A percentile compares a stretch with the other conserved stretches of the same genome.
phyloP scores from a whole-genome alignment of 305 asterid genomes.

The Rubia peregrina region DNA sequence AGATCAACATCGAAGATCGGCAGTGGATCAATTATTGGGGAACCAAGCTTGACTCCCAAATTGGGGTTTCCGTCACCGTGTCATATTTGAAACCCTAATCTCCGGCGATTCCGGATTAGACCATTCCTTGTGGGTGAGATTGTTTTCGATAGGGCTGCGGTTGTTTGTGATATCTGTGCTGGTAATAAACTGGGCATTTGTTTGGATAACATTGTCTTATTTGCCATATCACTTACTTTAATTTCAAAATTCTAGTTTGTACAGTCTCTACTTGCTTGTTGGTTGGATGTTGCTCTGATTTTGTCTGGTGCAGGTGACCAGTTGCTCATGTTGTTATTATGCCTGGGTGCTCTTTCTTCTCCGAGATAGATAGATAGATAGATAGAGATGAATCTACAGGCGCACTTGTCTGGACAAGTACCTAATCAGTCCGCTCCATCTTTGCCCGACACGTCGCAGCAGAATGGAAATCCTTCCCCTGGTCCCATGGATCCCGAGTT shows the following conservation, averaged over 20 bases:
- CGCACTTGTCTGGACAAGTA: constrained; percentile 68
- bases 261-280: too few relatives aligned
- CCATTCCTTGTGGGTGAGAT: background rate
- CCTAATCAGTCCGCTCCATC: constrained; percentile 53
- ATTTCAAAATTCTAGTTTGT: too few relatives aligned
- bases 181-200: too few relatives aligned
- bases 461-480: constrained; percentile 54
- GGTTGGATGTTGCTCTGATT: background rate
- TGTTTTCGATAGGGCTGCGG: background rate
- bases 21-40: background rate
- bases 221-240: too few relatives aligned
- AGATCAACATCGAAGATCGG: constrained; percentile 11
- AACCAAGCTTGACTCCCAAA: background rate
- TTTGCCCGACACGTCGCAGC: constrained; percentile 51
- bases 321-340: background rate
- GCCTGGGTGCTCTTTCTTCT: too few relatives aligned
- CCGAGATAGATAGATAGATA: too few relatives aligned
- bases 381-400: constrained; percentile 57
- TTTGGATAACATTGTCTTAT: too few relatives aligned
- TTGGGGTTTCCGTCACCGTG: background rate
- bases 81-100: constrained; percentile 7
- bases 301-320: background rate
- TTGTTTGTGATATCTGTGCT: too few relatives aligned
- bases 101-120: background rate
- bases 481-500: constrained; percentile 62